Conservation (phyloP, 108 stramenopile genomes). For the Fistulifera solaris region DNA sequence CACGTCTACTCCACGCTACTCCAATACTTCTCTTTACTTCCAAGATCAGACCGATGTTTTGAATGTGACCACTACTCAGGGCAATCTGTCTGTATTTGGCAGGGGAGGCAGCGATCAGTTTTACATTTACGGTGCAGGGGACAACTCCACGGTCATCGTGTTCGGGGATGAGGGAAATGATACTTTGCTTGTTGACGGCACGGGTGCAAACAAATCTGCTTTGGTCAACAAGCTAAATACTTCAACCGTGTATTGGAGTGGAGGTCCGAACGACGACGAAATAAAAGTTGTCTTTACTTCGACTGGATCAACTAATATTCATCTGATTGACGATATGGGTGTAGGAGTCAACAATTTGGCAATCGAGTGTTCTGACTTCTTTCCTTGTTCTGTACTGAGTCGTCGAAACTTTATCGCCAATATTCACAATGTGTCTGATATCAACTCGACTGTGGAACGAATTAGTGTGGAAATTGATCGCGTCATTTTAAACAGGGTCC, state of each 20-base stretch:
- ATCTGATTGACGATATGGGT: slow-evolving; percentile 18
- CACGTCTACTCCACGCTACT: neutral
- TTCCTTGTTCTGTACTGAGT: slow-evolving; percentile 14
- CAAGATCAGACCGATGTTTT: slow-evolving; percentile 6
- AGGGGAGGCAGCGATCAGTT: slow-evolving; percentile 6
- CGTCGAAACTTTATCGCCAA: slow-evolving; percentile 30
- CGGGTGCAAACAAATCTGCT: neutral
- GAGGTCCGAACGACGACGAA: slow-evolving; percentile 16
- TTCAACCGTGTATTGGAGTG: slow-evolving; percentile 19
- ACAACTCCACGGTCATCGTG: neutral
- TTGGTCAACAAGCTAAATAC: slow-evolving; percentile 11
- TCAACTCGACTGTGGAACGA: slow-evolving; percentile 13
- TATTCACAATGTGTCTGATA: slow-evolving; percentile 13
- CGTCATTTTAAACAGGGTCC: neutral
- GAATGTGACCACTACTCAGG: neutral
- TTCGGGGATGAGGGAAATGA: slow-evolving; percentile 20
- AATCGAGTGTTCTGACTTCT: slow-evolving; percentile 18
- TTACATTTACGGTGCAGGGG: neutral
- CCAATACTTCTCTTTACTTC: slow-evolving; percentile 5
- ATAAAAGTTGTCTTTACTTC: slow-evolving; percentile 19
- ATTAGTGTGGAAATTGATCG: slow-evolving; percentile 11
- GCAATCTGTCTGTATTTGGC: slow-evolving; percentile 1
- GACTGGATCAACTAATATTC: slow-evolving; percentile 14
- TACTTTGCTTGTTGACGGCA: slow-evolving; percentile 19
- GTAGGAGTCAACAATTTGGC: slow-evolving; percentile 12